Evolutionary conservation across 805 yeast species (phyloP), one percentile per base, ranked within the genome.

Genomic region (Candida saitoana): DNA sequence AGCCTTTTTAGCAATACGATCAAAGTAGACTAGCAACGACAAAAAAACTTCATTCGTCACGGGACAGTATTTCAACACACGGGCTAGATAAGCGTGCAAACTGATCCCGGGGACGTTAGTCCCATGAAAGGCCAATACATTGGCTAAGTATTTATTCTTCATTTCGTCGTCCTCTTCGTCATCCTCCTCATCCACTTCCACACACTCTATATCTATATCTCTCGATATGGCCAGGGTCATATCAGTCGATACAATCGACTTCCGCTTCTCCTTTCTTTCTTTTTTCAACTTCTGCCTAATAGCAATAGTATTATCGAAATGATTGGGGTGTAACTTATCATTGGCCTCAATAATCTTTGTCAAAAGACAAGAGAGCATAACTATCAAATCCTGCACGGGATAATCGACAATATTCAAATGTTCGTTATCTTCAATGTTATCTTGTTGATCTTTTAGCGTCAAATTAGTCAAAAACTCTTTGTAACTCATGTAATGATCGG

Each of bases 21-120:
- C 99, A 66, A 93, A 89, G 62, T 93, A 93, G 22, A 93, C 97
- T 53, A 93, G 71, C 27, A 93, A 66, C 30, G 96, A 83, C 37
- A 93, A 67, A 62, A 90, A 93, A 25, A 93, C 98, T 60, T 93
- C 98, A 63, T 91, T 91, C 2, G 99, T 90, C n/a, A 93, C 93
- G 0, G 99, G 98, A 62, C 99, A 93, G 65, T 93, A 93, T 63
- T 91, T 91, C 59, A 91, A 77, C 20, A 93, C 91, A 57, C 99
- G 80, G 34, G 87, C 77, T 45, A 93, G 73, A 59, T 93, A 93
- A 16, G 95, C 93, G 54, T 88, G 89, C 37, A 93, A 74, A 9
- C 90, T 79, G 41, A 93, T 93, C n/a, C 95, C 96, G 1, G 99
- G 99, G 7, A 93, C 83, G 57, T 91, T 95, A 44, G 95, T 82